Evolutionary conservation across 176 grass and related monocot species (phyloP).

Genomic region (Aegilops umbellulata): DNA sequence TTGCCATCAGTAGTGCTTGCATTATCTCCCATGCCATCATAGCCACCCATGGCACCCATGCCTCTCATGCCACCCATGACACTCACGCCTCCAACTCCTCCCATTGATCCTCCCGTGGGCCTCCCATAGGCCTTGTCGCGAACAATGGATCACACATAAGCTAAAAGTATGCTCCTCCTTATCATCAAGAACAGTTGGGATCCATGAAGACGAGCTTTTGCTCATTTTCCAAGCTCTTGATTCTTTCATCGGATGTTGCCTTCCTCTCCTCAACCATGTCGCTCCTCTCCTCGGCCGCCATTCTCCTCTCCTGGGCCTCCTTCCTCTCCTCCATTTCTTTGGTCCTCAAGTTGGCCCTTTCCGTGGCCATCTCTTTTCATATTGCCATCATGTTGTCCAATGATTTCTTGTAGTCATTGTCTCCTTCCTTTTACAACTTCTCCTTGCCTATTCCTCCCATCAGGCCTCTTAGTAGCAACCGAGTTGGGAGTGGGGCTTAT

Average conservation of each 20-base stretch:
- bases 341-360: neutral
- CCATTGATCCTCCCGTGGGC: neutral
- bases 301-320: neutral
- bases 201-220: no score
- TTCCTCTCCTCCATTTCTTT: constrained; percentile 2
- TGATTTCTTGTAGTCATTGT: neutral
- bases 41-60: neutral
- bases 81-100: neutral
- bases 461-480: no score
- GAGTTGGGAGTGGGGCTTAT: no score
- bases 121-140: neutral
- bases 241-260: no score
- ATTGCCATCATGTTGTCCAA: neutral
- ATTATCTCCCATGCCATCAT: neutral
- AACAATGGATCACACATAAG: neutral
- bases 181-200: no score
- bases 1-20: neutral
- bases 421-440: neutral
- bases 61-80: neutral
- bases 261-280: neutral
- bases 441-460: no score
- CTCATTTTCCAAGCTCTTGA: no score
- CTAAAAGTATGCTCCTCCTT: neutral
- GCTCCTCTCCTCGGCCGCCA: neutral
- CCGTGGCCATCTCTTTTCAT: no score